Evolutionary conservation across 192 early-diverging fungal species (phyloP).

Genomic region (Fimicolochytrium jonesii): DNA sequence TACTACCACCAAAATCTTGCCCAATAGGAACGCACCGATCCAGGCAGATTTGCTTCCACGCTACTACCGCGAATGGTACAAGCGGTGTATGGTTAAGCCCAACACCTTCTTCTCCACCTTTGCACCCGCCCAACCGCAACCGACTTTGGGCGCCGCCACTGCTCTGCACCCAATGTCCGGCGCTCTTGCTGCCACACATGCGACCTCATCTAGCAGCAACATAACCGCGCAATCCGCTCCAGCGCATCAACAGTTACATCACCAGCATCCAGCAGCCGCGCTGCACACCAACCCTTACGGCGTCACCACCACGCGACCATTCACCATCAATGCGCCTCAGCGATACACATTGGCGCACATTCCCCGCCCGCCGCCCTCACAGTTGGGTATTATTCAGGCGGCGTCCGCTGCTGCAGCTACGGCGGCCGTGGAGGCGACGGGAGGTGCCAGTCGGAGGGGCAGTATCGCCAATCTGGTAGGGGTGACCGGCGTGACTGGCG

Average conservation of each 20-base stretch:
- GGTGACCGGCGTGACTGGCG: conserved; percentile 9
- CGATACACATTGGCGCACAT: conserved; percentile 22
- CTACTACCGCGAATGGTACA: conserved; percentile 29
- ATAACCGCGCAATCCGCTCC: not conserved
- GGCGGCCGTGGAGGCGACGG: conserved; percentile 12
- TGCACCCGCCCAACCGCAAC: not conserved
- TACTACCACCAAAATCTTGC: no score
- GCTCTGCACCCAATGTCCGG: not conserved
- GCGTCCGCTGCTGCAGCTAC: conserved; percentile 19
- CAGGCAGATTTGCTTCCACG: conserved; percentile 25
- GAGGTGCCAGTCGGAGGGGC: conserved; percentile 14
- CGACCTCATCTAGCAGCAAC: not conserved
- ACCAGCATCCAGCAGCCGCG: not conserved
- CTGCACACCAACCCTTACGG: not conserved
- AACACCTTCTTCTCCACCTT: conserved; percentile 13
- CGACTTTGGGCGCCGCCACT: not conserved
- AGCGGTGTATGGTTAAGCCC: conserved; percentile 7
- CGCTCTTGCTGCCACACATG: not conserved
- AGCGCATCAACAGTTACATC: not conserved
- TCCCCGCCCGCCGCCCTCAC: conserved; percentile 11
- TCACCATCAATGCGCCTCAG: not conserved
- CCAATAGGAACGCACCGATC: conserved; percentile 22
- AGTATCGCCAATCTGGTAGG: conserved; percentile 23
- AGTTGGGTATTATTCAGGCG: conserved; percentile 24
- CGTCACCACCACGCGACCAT: not conserved